phyloP scores from a whole-genome alignment of 108 stramenopile species.

The Pseudonitzschia pungens region DNA sequence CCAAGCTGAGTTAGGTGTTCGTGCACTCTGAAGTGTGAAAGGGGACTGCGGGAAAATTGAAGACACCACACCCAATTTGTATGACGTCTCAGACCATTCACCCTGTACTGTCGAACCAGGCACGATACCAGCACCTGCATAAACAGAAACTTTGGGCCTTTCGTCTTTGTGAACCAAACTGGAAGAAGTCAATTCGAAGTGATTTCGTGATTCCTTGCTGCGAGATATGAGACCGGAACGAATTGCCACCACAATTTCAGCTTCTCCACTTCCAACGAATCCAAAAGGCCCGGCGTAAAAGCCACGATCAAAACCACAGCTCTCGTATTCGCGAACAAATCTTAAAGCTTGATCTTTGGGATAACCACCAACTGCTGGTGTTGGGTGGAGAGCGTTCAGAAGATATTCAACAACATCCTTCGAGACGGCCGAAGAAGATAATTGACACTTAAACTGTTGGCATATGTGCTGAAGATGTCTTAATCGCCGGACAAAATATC shows the following conservation, averaged over 20 bases:
- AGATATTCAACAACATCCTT: slow-evolving; percentile 42
- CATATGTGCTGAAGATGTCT: slow-evolving; percentile 84
- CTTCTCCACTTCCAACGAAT: slow-evolving; percentile 59
- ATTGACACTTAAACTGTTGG: slow-evolving; percentile 57
- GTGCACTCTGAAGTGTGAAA: slow-evolving; percentile 61
- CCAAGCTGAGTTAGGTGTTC: slow-evolving; percentile 85
- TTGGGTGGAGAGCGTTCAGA: slow-evolving; percentile 71
- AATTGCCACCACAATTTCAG: slow-evolving; percentile 79
- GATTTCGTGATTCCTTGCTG: slow-evolving; percentile 24
- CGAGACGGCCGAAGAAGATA: slow-evolving; percentile 39
- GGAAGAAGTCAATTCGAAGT: slow-evolving; percentile 8
- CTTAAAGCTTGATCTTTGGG: slow-evolving; percentile 48
- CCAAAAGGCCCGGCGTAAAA: slow-evolving; percentile 87
- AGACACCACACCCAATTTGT: slow-evolving; percentile 76
- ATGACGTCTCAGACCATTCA: slow-evolving; percentile 83
- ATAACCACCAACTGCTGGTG: slow-evolving; percentile 82
- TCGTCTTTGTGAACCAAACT: neutral
- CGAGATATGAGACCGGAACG: slow-evolving; percentile 54
- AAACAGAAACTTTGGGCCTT: slow-evolving; percentile 49
- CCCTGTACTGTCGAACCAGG: slow-evolving; percentile 78
- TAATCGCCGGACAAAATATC: slow-evolving; percentile 73
- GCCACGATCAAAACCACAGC: slow-evolving; percentile 68
- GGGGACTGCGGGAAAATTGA: slow-evolving; percentile 80
- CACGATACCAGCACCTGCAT: slow-evolving; percentile 84
- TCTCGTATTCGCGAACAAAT: slow-evolving; percentile 69